phyloP scores from a whole-genome alignment of 129 eudicot genomes.

The Centrapalus pauciflorus region DNA sequence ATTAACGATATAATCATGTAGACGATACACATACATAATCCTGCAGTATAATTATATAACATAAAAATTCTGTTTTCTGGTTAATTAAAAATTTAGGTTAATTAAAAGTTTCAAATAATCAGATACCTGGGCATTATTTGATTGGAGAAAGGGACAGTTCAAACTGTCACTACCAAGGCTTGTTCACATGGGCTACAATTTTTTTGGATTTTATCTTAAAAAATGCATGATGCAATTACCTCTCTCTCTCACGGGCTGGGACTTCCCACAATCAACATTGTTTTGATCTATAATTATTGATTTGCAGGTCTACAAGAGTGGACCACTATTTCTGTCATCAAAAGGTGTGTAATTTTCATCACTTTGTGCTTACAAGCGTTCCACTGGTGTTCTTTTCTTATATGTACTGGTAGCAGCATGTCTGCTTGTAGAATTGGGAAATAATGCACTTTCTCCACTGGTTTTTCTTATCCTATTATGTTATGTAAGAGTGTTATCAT shows the following conservation, averaged over 20 bases:
- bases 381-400: constrained; percentile 3
- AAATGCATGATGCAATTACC: not conserved
- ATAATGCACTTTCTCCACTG: not conserved
- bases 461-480: not conserved
- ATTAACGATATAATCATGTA: not conserved
- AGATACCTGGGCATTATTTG: constrained; percentile 1
- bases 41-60: not conserved
- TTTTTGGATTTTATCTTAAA: not conserved
- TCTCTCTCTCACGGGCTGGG: not conserved
- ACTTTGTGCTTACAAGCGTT: constrained; percentile 2
- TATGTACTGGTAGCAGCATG: not conserved
- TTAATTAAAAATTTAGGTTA: not conserved
- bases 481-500: not conserved
- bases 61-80: not conserved
- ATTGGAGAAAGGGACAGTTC: constrained; percentile 15
- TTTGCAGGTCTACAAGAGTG: constrained; percentile 87
- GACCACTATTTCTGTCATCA: constrained; percentile 84
- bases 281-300: constrained; percentile 20
- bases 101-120: too few species aligned
- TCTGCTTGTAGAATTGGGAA: constrained; percentile 5
- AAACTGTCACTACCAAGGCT: constrained; percentile 5
- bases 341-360: constrained; percentile 56
- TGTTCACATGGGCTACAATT: constrained; percentile 10
- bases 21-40: not conserved
- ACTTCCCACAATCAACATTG: not conserved